phyloP scores from a whole-genome alignment of 352 stramenopile genomes.

The Saprolegnia parasitica region DNA sequence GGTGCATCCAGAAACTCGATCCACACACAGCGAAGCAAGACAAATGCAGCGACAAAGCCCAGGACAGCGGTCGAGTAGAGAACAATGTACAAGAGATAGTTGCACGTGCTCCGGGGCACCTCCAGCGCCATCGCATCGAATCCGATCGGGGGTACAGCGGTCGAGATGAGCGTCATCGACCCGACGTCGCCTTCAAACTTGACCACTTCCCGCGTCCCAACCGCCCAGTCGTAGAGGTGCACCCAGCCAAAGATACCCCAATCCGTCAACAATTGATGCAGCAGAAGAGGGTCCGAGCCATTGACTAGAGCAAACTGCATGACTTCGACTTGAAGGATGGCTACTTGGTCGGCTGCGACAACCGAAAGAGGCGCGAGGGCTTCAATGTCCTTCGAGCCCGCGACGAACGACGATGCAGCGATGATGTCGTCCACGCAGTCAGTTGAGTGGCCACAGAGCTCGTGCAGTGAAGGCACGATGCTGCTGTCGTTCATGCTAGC shows the following conservation, averaged over 20 bases:
- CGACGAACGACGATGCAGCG: too few species aligned
- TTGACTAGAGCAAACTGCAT: slow-evolving; percentile 1
- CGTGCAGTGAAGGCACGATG: neutral
- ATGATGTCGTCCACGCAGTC: too few species aligned
- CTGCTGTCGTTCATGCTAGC: neutral
- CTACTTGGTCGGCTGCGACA: neutral
- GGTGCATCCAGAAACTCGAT: slow-evolving; percentile 14
- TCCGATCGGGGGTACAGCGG: neutral
- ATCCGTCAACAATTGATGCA: neutral
- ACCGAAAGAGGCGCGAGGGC: neutral
- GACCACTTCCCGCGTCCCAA: slow-evolving; percentile 8
- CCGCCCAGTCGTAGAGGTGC: slow-evolving; percentile 17
- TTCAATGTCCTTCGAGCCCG: too few species aligned
- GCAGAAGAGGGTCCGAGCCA: neutral
- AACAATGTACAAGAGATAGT: slow-evolving; percentile 19
- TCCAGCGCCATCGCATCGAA: slow-evolving; percentile 1
- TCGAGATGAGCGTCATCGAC: neutral
- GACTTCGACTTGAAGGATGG: neutral
- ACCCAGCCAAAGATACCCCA: slow-evolving; percentile 27
- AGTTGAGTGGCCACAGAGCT: too few species aligned
- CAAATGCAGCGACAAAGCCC: neutral
- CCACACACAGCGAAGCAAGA: neutral
- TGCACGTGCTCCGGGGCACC: slow-evolving; percentile 10
- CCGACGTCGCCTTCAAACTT: slow-evolving; percentile 8
- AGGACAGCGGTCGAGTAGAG: slow-evolving; percentile 12